Conservation (phyloP, 176 grass and related monocot species). For the Ensete glaucum region DNA sequence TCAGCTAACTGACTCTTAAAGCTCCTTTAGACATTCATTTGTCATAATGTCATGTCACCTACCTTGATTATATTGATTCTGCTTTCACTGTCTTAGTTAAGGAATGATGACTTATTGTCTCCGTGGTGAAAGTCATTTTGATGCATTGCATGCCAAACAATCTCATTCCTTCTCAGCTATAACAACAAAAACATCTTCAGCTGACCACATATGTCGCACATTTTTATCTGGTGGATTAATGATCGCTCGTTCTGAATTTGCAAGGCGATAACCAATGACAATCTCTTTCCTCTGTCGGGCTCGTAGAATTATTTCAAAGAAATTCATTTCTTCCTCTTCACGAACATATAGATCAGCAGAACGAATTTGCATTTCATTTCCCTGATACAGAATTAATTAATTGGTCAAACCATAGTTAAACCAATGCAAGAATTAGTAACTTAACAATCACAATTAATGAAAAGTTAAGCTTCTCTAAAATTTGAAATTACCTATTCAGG, state of each 20-base stretch:
- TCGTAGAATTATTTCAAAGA: slow-evolving; percentile 58
- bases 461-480: neutral
- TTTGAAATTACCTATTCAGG: too few species aligned
- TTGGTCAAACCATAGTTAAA: neutral
- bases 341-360: slow-evolving; percentile 41
- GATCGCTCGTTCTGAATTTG: slow-evolving; percentile 42
- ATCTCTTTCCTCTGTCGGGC: slow-evolving; percentile 69
- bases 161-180: slow-evolving; percentile 68
- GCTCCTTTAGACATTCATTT: too few species aligned
- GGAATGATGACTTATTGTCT: neutral
- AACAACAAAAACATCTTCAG: slow-evolving; percentile 54
- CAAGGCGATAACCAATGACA: slow-evolving; percentile 55
- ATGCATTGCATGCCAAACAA: neutral
- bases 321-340: slow-evolving; percentile 61
- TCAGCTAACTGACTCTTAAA: too few species aligned
- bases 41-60: neutral
- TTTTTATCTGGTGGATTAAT: slow-evolving; percentile 60
- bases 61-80: neutral
- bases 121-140: neutral
- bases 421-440: slow-evolving; percentile 5
- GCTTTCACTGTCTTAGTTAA: neutral
- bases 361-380: slow-evolving; percentile 66
- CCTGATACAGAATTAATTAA: slow-evolving; percentile 25
- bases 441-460: neutral
- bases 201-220: slow-evolving; percentile 35